phyloP scores from a whole-genome alignment of 768 basidiomycete genomes.

The Leccinum subgranulosum region DNA sequence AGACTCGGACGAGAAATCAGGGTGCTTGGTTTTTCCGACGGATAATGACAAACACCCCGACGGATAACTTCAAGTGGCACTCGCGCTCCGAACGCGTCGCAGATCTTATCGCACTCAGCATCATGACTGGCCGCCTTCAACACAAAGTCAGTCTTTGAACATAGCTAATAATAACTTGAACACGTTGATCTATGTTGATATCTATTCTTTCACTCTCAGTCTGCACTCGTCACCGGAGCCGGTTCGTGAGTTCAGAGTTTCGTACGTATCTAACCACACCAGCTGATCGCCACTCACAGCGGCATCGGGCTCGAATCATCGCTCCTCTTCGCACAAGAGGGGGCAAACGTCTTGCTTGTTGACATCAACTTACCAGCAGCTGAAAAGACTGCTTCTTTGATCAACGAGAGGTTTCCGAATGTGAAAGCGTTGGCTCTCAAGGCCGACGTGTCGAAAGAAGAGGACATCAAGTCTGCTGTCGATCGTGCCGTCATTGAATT shows the following conservation, averaged over 20 bases:
- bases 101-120: neutral
- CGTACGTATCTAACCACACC: neutral
- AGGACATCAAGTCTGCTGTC: constrained; percentile 79
- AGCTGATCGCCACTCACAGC: constrained; percentile 40
- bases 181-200: constrained; percentile 10
- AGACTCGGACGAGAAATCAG: neutral
- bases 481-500: constrained; percentile 77
- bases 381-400: constrained; percentile 59
- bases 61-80: neutral
- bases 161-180: neutral
- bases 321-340: constrained; percentile 93
- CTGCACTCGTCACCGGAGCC: constrained; percentile 82
- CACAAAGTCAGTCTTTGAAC: constrained; percentile 47
- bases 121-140: constrained; percentile 66
- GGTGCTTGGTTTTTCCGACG: neutral
- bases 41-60: neutral
- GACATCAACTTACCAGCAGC: constrained; percentile 83
- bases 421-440: constrained; percentile 66
- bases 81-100: neutral
- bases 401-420: constrained; percentile 65
- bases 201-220: constrained; percentile 35
- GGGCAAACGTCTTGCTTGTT: constrained; percentile 84
- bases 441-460: constrained; percentile 88
- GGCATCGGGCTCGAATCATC: constrained; percentile 96
- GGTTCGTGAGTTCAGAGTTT: constrained; percentile 62